These are phyloP conservation scores for Termitomyces sp. DNA, from an alignment of 768 basidiomycete species.

Conservation along the genomic window DNA sequence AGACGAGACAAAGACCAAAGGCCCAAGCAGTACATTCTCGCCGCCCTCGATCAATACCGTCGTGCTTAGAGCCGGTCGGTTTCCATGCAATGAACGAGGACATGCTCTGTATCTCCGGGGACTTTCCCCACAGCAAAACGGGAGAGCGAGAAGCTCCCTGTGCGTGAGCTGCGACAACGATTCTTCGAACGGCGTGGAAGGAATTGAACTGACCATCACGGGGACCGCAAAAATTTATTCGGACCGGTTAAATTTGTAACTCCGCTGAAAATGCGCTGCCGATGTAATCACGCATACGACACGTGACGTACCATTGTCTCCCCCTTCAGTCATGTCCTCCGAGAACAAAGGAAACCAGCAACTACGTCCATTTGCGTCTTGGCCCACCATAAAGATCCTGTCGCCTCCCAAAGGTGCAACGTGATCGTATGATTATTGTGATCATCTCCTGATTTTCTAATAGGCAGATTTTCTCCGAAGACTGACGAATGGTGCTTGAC, in stretches of 20 bases:
- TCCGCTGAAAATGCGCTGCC: slow-evolving; percentile 19
- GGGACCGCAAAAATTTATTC: slow-evolving; percentile 8
- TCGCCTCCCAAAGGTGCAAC: slow-evolving; percentile 44
- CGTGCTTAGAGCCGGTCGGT: slow-evolving; percentile 73
- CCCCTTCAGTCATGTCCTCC: slow-evolving; percentile 22
- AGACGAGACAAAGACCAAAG: slow-evolving; percentile 35
- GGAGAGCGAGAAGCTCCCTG: slow-evolving; percentile 49
- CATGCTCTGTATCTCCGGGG: slow-evolving; percentile 84
- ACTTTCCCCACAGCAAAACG: slow-evolving; percentile 85
- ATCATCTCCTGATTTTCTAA: slow-evolving; percentile 1
- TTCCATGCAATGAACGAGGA: slow-evolving; percentile 56
- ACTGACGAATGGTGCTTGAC: slow-evolving; percentile 65
- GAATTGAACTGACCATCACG: slow-evolving; percentile 9
- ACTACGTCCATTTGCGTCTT: slow-evolving; percentile 37
- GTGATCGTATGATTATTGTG: neutral
- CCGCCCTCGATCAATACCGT: slow-evolving; percentile 53
- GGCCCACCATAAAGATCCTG: slow-evolving; percentile 53
- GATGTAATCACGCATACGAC: slow-evolving; percentile 9
- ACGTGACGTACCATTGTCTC: slow-evolving; percentile 5
- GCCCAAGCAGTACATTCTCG: slow-evolving; percentile 41
- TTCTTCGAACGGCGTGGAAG: slow-evolving; percentile 65
- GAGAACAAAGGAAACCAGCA: slow-evolving; percentile 21
- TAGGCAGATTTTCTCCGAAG: slow-evolving; percentile 55
- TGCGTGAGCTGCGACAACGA: slow-evolving; percentile 83
- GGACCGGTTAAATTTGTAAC: slow-evolving; percentile 16